phyloP scores from a whole-genome alignment of 805 yeast genomes.

The Ogataea dorogensis region DNA sequence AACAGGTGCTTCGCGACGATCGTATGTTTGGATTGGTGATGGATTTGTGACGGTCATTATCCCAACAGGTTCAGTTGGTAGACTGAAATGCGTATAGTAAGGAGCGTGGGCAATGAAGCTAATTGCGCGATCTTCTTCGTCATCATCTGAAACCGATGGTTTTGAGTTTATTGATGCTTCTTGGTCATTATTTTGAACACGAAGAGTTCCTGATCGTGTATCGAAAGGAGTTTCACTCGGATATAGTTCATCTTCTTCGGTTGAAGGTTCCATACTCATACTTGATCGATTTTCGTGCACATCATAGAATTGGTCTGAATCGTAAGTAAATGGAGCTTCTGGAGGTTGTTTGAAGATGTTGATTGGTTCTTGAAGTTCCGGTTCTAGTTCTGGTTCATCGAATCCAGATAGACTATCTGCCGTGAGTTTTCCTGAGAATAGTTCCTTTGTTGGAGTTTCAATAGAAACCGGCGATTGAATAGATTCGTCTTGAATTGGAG shows the following conservation, averaged over 20 bases:
- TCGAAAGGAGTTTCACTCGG: slow-evolving; percentile 8
- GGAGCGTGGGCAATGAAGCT: slow-evolving; percentile 38
- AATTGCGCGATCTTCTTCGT: slow-evolving; percentile 29
- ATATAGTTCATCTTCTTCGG: slow-evolving; percentile 16
- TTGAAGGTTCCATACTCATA: slow-evolving; percentile 5
- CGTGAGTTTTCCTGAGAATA: slow-evolving; percentile 3
- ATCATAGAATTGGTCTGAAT: slow-evolving; percentile 15
- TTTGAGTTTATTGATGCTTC: slow-evolving; percentile 14
- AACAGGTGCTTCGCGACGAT: slow-evolving; percentile 38
- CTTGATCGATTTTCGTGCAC: slow-evolving; percentile 16
- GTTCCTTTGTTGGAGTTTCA: slow-evolving; percentile 5
- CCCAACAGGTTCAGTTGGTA: slow-evolving; percentile 15
- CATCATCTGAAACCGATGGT: slow-evolving; percentile 12
- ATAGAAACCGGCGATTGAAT: not conserved
- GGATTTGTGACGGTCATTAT: slow-evolving; percentile 28
- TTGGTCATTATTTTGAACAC: slow-evolving; percentile 3
- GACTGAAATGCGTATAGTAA: slow-evolving; percentile 28
- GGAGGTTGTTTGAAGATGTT: not conserved
- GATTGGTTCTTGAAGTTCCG: not conserved
- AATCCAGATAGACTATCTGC: slow-evolving; percentile 1
- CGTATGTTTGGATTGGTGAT: slow-evolving; percentile 34
- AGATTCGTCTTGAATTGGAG: not conserved
- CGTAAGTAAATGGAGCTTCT: not conserved
- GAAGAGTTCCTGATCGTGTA: slow-evolving; percentile 3
- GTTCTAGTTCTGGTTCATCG: slow-evolving; percentile 1